Percentiles rank a stretch among this genome's conserved stretches.
Conservation (phyloP, 768 basidiomycete genomes). For the Pholiota microspora region DNA sequence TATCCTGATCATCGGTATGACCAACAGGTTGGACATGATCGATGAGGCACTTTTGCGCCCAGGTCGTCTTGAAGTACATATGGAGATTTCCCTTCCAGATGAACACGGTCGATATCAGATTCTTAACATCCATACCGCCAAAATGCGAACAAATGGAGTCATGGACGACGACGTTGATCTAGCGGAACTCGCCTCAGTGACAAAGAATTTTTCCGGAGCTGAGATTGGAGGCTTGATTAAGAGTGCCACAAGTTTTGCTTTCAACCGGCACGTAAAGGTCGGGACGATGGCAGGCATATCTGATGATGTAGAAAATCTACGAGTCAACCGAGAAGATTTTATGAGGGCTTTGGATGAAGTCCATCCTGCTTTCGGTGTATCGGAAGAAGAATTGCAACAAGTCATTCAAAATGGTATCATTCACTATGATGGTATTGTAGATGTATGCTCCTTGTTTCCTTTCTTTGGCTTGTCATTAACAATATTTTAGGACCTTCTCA, state of each 20-base stretch:
- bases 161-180: constrained; percentile 89
- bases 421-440: constrained; percentile 71
- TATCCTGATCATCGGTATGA: constrained; percentile 99
- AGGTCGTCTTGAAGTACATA: constrained; percentile 98
- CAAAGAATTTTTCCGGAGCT: constrained; percentile 98
- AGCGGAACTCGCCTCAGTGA: constrained; percentile 71
- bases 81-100: constrained; percentile 98
- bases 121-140: constrained; percentile 89
- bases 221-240: constrained; percentile 96
- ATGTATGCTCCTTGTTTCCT: constrained; percentile 50
- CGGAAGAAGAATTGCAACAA: constrained; percentile 91
- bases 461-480: constrained; percentile 1
- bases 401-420: constrained; percentile 98
- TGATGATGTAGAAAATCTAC: constrained; percentile 90
- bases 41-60: constrained; percentile 97
- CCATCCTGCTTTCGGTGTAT: constrained; percentile 94
- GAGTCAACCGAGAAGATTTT: constrained; percentile 86
- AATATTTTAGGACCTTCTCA: constrained; percentile 70
- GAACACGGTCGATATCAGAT: constrained; percentile 92
- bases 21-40: constrained; percentile 97
- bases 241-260: constrained; percentile 97
- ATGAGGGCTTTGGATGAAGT: constrained; percentile 90
- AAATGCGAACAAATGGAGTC: constrained; percentile 90
- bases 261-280: constrained; percentile 96
- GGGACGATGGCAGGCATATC: constrained; percentile 97